These are phyloP conservation scores for Thalia dealbata DNA, from an alignment of 176 grass and related monocot species.

Conservation along the genomic window DNA sequence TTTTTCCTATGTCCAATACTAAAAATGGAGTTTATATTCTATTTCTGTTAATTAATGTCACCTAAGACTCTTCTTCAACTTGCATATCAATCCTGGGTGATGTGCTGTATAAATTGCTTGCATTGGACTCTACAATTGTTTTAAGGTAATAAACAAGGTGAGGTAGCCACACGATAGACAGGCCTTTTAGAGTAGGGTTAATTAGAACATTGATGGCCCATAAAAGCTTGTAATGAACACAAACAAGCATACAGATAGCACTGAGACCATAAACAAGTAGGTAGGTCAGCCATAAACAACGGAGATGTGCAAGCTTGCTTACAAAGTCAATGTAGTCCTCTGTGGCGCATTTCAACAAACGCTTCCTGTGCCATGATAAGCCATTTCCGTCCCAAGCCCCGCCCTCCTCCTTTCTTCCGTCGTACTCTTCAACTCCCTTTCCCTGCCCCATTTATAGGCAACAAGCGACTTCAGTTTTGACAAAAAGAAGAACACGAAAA, in stretches of 20 bases:
- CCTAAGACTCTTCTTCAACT: no score
- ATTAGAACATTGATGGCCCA: background rate
- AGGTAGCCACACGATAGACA: background rate
- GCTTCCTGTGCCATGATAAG: background rate
- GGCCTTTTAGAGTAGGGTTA: background rate
- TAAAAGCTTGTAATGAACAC: background rate
- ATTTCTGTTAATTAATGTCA: background rate
- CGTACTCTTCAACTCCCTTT: background rate
- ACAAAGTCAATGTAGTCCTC: background rate
- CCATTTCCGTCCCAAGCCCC: background rate
- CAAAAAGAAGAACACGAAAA: background rate
- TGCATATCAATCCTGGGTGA: background rate
- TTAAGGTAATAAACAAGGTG: background rate
- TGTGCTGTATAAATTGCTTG: background rate
- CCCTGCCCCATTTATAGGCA: background rate
- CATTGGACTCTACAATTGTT: background rate
- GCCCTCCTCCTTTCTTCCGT: background rate
- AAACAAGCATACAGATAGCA: background rate
- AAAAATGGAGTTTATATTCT: background rate
- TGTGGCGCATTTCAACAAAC: background rate
- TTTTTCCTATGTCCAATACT: background rate
- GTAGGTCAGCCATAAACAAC: background rate
- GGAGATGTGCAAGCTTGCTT: background rate
- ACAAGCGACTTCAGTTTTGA: background rate
- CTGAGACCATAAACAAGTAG: background rate